Conservation (phyloP, 768 basidiomycete species). For the Mycena rosella region DNA sequence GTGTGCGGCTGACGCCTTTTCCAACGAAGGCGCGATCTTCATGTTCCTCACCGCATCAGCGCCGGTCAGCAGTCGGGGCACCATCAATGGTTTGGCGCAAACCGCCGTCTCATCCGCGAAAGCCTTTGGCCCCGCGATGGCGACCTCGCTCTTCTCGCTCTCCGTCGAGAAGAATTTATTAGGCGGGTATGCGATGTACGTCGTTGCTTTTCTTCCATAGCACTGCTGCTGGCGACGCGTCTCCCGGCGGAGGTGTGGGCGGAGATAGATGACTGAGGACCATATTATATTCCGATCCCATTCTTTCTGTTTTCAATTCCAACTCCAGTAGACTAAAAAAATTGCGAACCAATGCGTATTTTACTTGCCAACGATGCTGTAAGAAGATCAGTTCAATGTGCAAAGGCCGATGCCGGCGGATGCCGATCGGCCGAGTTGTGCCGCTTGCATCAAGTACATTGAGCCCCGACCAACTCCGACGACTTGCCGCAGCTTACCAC, state of each 20-base stretch:
- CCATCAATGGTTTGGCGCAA: constrained; percentile 64
- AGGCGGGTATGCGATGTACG: constrained; percentile 54
- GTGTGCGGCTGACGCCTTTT: constrained; percentile 38
- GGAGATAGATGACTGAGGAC: constrained; percentile 28
- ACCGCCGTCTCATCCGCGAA: constrained; percentile 58
- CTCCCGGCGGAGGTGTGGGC: constrained; percentile 59
- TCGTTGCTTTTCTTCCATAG: constrained; percentile 53
- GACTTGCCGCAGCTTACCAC: too few relatives aligned
- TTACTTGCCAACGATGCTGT: too few relatives aligned
- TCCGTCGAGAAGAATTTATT: background rate
- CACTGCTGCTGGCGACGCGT: constrained; percentile 51
- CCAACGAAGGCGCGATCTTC: constrained; percentile 51
- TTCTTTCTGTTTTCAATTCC: too few relatives aligned
- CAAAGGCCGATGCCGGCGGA: too few relatives aligned
- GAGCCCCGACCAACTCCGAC: too few relatives aligned
- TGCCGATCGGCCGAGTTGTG: too few relatives aligned
- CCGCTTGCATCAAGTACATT: too few relatives aligned
- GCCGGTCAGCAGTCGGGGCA: constrained; percentile 63
- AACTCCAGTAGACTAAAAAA: too few relatives aligned
- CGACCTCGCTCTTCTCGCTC: background rate
- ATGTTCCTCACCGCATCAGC: constrained; percentile 64
- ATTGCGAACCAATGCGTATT: too few relatives aligned
- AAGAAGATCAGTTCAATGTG: too few relatives aligned
- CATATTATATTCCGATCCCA: too few relatives aligned
- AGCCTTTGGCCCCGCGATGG: constrained; percentile 49